Conservation (phyloP, 768 basidiomycete species). For the Crucibulum laeve region DNA sequence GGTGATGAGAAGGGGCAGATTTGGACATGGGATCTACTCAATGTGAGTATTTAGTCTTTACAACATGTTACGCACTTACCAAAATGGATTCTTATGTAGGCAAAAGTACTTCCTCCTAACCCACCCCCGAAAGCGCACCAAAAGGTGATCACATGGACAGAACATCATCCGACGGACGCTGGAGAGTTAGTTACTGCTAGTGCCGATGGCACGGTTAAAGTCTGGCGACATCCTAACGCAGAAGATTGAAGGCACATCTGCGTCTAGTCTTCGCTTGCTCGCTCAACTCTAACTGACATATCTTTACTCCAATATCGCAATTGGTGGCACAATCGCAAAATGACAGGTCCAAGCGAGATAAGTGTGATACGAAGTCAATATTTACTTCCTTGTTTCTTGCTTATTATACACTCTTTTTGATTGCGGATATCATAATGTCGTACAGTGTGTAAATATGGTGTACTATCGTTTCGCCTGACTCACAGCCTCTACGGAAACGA, state of each 20-base stretch:
- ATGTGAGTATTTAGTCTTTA: constrained; percentile 42
- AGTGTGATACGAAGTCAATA: too few relatives aligned
- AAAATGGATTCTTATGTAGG: constrained; percentile 48
- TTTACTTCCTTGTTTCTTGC: too few relatives aligned
- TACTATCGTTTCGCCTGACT: constrained; percentile 38
- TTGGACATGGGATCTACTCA: constrained; percentile 93
- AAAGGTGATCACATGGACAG: constrained; percentile 88
- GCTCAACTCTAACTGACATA: too few relatives aligned
- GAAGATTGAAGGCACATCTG: background rate
- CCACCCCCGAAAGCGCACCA: constrained; percentile 78
- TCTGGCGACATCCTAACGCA: constrained; percentile 64
- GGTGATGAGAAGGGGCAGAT: constrained; percentile 90
- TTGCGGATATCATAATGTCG: too few relatives aligned
- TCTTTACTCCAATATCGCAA: too few relatives aligned
- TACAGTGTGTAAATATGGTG: too few relatives aligned
- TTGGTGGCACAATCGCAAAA: too few relatives aligned
- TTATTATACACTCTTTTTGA: too few relatives aligned
- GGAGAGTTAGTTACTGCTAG: constrained; percentile 87
- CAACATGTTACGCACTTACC: constrained; percentile 1
- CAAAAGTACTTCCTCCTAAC: constrained; percentile 60
- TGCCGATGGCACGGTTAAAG: constrained; percentile 87
- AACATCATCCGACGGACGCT: constrained; percentile 78
- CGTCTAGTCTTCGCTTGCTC: background rate
- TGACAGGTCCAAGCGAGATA: too few relatives aligned
- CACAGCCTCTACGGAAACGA: constrained; percentile 34